Evolutionary conservation across 2,329 filamentous ascomycete genomes (phyloP).

Genomic region (Purpureocillium takamizusanense): DNA sequence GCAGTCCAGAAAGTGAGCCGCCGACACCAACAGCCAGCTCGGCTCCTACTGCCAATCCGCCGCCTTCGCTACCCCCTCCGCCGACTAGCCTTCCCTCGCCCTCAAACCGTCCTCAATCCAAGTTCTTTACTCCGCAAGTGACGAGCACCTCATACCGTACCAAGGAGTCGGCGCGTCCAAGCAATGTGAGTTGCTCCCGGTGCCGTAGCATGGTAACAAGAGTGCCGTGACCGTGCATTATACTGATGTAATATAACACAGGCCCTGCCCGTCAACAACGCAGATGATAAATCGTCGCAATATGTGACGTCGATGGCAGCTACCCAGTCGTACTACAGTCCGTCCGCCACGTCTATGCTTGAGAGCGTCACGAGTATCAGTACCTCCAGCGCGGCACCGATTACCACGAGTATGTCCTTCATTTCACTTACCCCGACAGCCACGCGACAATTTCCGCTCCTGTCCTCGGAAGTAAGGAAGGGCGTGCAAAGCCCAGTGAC

Average conservation of each 20-base stretch:
- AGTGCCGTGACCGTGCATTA: too few relatives aligned
- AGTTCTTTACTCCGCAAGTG: too few relatives aligned
- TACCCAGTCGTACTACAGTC: not conserved
- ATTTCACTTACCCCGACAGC: constrained; percentile 1
- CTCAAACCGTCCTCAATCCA: too few relatives aligned
- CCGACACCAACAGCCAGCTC: not conserved
- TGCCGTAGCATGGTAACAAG: too few relatives aligned
- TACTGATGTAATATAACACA: not conserved
- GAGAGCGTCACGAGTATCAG: not conserved
- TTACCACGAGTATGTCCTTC: not conserved
- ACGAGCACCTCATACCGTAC: too few relatives aligned
- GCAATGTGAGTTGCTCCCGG: too few relatives aligned
- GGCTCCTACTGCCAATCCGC: not conserved
- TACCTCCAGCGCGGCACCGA: not conserved
- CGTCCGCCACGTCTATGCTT: not conserved
- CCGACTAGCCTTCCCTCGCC: too few relatives aligned
- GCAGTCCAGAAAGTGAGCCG: not conserved
- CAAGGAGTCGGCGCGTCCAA: too few relatives aligned
- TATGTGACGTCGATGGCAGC: not conserved
- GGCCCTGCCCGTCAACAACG: constrained; percentile 1
- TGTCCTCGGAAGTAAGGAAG: constrained; percentile 5
- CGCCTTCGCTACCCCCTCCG: too few relatives aligned
- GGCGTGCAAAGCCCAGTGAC: constrained; percentile 1
- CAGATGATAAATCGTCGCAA: not conserved
- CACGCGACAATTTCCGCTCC: not conserved